phyloP scores from a whole-genome alignment of 805 yeast species.

The Vanderwaltozyma yarrowii region DNA sequence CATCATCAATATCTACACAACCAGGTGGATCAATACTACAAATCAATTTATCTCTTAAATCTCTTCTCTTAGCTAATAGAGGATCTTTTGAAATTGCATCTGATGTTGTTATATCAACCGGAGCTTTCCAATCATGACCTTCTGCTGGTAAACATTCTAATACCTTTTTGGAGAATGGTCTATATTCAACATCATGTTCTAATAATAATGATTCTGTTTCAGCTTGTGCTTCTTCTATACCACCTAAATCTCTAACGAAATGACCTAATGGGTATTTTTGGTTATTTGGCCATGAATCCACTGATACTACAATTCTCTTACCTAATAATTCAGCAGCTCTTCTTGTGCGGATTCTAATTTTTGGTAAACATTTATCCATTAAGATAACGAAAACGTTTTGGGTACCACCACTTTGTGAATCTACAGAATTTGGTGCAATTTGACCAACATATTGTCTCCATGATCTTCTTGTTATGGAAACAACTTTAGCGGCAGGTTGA shows the following conservation, averaged over 20 bases:
- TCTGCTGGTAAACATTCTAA: slow-evolving; percentile 86
- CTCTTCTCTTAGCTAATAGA: slow-evolving; percentile 51
- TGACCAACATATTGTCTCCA: slow-evolving; percentile 98
- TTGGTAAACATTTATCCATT: slow-evolving; percentile 84
- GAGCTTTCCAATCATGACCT: slow-evolving; percentile 90
- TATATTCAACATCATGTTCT: slow-evolving; percentile 93
- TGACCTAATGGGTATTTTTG: slow-evolving; percentile 92
- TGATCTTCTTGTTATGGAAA: slow-evolving; percentile 77
- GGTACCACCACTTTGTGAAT: slow-evolving; percentile 48
- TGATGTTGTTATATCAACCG: slow-evolving; percentile 46
- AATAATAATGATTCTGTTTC: slow-evolving; percentile 90
- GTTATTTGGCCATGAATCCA: slow-evolving; percentile 84
- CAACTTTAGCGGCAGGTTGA: slow-evolving; percentile 91
- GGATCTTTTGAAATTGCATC: slow-evolving; percentile 43
- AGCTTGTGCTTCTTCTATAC: slow-evolving; percentile 82
- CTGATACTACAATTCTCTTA: slow-evolving; percentile 81
- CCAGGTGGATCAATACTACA: slow-evolving; percentile 97
- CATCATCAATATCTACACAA: slow-evolving; percentile 98
- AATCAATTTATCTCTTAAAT: slow-evolving; percentile 77
- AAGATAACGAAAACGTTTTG: slow-evolving; percentile 75
- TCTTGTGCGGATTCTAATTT: slow-evolving; percentile 77
- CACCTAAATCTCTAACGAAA: slow-evolving; percentile 82
- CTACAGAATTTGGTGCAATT: slow-evolving; percentile 66
- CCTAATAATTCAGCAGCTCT: slow-evolving; percentile 76
- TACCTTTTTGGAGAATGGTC: slow-evolving; percentile 90